Evolutionary conservation across 306 rosid genomes (phyloP).

Genomic region (Prunus persica): Prunus_persica_NCBIv2 NC_034012.1:820001-820500

Average conservation of each 20-base stretch:
- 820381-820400: constrained; percentile 6
- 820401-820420: constrained; percentile 34
- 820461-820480: constrained; percentile 38
- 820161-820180: background rate
- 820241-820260: constrained; percentile 15
- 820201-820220: constrained; percentile 22
- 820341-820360: constrained; percentile 6
- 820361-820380: constrained; percentile 3
- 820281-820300: background rate
- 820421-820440: constrained; percentile 40
- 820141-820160: background rate
- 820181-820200: constrained; percentile 20
- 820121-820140: background rate
- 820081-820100: no score
- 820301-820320: background rate
- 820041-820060: no score
- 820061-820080: no score
- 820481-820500: constrained; percentile 33
- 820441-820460: constrained; percentile 49
- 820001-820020: no score
- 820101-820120: no score
- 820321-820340: constrained; percentile 8
- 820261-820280: background rate
- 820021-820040: no score
- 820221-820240: constrained; percentile 14